Percentiles rank a stretch among this genome's conserved stretches.
Conservation (phyloP, 192 early-diverging fungal genomes). For the Backusella morwellensis region DNA sequence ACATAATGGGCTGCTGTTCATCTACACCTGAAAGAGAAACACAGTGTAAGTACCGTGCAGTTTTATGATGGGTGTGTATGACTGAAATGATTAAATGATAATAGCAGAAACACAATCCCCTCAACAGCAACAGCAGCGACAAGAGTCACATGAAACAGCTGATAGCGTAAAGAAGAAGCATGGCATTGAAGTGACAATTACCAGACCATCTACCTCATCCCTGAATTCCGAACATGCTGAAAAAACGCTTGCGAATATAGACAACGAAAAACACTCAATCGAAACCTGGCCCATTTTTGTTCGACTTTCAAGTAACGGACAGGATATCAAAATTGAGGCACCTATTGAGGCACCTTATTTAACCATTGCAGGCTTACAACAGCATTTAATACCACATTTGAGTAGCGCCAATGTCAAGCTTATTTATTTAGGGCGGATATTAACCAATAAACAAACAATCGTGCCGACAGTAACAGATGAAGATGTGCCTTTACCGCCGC, state of each 20-base stretch:
- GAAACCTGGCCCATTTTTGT: neutral
- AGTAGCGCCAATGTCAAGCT: neutral
- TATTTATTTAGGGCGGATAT: neutral
- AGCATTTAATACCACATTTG: neutral
- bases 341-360: slow-evolving; percentile 1
- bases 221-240: neutral
- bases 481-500: neutral
- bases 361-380: neutral
- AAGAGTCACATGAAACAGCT: neutral
- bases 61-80: neutral
- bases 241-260: neutral
- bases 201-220: neutral
- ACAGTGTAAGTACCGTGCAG: neutral
- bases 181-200: neutral
- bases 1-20: neutral
- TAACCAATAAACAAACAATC: neutral
- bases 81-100: neutral
- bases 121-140: neutral
- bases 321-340: neutral
- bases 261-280: neutral
- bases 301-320: slow-evolving; percentile 1
- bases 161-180: neutral
- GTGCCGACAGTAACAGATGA: neutral
- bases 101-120: neutral
- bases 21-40: neutral